Percentiles rank a stretch among this genome's conserved stretches.
phyloP scores from a whole-genome alignment of 2,329 filamentous ascomycete species.

The Verticillium zaregamsianum region DNA sequence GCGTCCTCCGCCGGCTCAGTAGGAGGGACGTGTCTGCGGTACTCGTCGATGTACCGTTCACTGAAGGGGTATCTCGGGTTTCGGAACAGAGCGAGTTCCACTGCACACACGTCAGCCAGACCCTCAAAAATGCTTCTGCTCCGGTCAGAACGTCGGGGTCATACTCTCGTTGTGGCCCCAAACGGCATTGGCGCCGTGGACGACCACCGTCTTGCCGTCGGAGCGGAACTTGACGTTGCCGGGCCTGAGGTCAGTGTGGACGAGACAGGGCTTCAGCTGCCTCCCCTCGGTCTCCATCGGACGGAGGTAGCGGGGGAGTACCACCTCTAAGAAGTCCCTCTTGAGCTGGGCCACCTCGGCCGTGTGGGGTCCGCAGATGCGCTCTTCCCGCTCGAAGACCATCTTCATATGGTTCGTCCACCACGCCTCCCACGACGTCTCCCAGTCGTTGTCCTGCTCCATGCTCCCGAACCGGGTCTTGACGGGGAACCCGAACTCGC shows the following conservation, averaged over 20 bases:
- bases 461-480: constrained; percentile 31
- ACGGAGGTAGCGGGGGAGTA: constrained; percentile 18
- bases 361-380: constrained; percentile 5
- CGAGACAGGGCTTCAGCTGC: constrained; percentile 16
- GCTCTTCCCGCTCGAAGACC: constrained; percentile 15
- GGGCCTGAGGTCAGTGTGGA: constrained; percentile 20
- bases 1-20: constrained; percentile 22
- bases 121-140: neutral
- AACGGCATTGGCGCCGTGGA: constrained; percentile 17
- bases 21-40: constrained; percentile 17
- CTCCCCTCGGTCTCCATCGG: constrained; percentile 18
- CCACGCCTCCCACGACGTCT: constrained; percentile 29
- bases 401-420: constrained; percentile 16
- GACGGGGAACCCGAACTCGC: constrained; percentile 29
- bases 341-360: constrained; percentile 13
- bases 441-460: constrained; percentile 29
- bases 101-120: neutral
- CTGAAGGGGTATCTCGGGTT: constrained; percentile 15
- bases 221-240: constrained; percentile 17
- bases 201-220: constrained; percentile 9
- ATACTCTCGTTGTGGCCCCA: constrained; percentile 21
- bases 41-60: constrained; percentile 18
- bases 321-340: constrained; percentile 13
- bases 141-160: neutral
- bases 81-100: neutral